Base-by-base conservation (phyloP, 176 grass and related monocot genomes). In the Chrysopogon serrulatus region DNA sequence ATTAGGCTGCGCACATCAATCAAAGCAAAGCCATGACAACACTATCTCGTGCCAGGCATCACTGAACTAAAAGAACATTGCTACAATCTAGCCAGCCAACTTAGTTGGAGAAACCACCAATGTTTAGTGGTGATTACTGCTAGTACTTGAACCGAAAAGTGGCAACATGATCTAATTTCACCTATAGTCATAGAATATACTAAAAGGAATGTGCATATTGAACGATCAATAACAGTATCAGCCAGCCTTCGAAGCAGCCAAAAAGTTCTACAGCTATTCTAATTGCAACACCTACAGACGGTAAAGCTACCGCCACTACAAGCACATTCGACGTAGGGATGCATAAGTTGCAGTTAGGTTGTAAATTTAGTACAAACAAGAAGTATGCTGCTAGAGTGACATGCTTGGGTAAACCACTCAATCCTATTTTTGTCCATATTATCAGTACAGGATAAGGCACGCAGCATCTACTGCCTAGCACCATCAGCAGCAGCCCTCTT, bases 31-130 rank as follows among this genome's bases (percentile, higher is more conserved):
- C 26, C 48, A 77, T 77, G 33, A 26, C 7, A 71, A 54, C 63
- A 49, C 30, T 68, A 82, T 65, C 79, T 71, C 39, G 63, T 63
- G 23, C 49, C 49, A 77, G 56, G 72, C 63, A 61, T 74, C 31
- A 54, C 74, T 47, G 32, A 60, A 82, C 54, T 24, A 35, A 45
- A 60, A 60, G 43, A 47, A 11, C 49, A 61, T 53, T 77, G 18
- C n/a, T 44, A 76, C 40, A 82, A 87, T 67, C 28, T 34, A 40
- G 35, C 4, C 13, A 37, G 24, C 53, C 10, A 62, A 56, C 41
- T 60, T 47, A 11, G 34, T 82, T 57, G 44, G 36, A 76, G 28
- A 57, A 69, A 31, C 37, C 47, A 51, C 61, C 32, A 48, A 41
- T 27, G 44, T 13, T 27, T 26, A 33, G 21, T 43, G 27, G 27